Conservation (phyloP, 768 basidiomycete genomes). For the Mycena crocata region DNA sequence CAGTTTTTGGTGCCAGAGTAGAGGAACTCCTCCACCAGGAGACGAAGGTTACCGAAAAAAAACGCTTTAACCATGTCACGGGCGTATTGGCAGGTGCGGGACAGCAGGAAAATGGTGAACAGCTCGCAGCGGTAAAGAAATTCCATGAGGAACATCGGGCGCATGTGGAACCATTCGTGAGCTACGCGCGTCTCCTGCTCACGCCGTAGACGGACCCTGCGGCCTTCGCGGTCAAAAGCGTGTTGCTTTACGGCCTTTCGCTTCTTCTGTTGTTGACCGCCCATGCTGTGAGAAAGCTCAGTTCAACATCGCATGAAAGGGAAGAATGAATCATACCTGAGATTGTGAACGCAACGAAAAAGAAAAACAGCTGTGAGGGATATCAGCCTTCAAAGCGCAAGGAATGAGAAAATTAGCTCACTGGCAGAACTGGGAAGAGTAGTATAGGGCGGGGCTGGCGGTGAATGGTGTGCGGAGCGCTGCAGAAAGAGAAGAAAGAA, state of each 20-base stretch:
- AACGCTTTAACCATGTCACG: background rate
- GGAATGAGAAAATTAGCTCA: too few relatives aligned
- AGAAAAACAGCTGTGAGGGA: too few relatives aligned
- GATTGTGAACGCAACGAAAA: too few relatives aligned
- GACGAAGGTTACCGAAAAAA: background rate
- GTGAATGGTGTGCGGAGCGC: too few relatives aligned
- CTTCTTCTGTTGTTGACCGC: background rate
- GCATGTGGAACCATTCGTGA: background rate
- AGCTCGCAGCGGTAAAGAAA: background rate
- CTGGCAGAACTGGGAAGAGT: too few relatives aligned
- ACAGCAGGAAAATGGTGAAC: background rate
- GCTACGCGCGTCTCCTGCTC: background rate
- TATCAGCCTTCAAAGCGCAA: too few relatives aligned
- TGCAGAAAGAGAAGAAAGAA: too few relatives aligned
- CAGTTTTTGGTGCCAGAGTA: background rate
- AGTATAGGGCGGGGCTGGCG: too few relatives aligned
- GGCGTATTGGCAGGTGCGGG: background rate
- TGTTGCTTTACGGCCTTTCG: background rate
- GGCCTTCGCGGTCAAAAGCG: background rate
- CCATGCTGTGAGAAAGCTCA: too few relatives aligned
- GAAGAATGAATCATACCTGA: too few relatives aligned
- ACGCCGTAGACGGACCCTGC: background rate
- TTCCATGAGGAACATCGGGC: background rate
- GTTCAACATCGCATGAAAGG: too few relatives aligned
- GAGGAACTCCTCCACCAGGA: background rate